Evolutionary conservation across 2,329 filamentous ascomycete species (phyloP).

Genomic region (Botrytis elliptica): DNA sequence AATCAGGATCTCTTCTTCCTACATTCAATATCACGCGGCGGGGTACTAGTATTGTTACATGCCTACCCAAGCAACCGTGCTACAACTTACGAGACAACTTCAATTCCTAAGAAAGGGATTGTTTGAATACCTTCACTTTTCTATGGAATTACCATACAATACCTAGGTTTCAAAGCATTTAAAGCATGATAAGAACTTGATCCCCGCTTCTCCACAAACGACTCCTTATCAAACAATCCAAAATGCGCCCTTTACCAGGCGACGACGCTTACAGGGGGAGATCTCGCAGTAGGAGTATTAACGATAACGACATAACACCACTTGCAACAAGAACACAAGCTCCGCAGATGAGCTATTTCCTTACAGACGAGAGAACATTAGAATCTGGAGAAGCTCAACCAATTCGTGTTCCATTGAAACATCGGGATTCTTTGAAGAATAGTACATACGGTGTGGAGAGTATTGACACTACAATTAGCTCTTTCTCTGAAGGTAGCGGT

Average conservation of each 20-base stretch:
- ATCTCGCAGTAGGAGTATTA: slow-evolving; percentile 41
- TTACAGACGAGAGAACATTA: slow-evolving; percentile 51
- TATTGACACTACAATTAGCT: slow-evolving; percentile 39
- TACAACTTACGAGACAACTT: slow-evolving; percentile 10
- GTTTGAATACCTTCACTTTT: slow-evolving; percentile 1
- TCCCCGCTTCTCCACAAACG: slow-evolving; percentile 2
- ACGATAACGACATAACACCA: slow-evolving; percentile 42
- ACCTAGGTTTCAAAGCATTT: not conserved
- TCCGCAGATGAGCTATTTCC: slow-evolving; percentile 52
- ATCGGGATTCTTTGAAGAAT: slow-evolving; percentile 41
- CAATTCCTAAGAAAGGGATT: not conserved
- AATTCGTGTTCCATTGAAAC: slow-evolving; percentile 34
- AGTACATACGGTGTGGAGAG: slow-evolving; percentile 39
- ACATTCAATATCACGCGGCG: slow-evolving; percentile 15
- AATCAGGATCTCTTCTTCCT: not conserved
- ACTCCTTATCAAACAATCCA: slow-evolving; percentile 20
- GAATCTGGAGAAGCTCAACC: slow-evolving; percentile 43
- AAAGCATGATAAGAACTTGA: slow-evolving; percentile 27
- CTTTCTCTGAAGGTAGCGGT: slow-evolving; percentile 34
- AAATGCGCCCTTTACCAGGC: slow-evolving; percentile 49
- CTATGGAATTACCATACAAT: not conserved
- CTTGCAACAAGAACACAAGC: slow-evolving; percentile 38
- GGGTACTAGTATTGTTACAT: slow-evolving; percentile 12
- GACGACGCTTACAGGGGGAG: slow-evolving; percentile 45
- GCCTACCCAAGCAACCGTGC: not conserved